These are phyloP conservation scores for Mortierella hygrophila DNA, from an alignment of 192 early-diverging fungal species.

Conservation along the genomic window DNA sequence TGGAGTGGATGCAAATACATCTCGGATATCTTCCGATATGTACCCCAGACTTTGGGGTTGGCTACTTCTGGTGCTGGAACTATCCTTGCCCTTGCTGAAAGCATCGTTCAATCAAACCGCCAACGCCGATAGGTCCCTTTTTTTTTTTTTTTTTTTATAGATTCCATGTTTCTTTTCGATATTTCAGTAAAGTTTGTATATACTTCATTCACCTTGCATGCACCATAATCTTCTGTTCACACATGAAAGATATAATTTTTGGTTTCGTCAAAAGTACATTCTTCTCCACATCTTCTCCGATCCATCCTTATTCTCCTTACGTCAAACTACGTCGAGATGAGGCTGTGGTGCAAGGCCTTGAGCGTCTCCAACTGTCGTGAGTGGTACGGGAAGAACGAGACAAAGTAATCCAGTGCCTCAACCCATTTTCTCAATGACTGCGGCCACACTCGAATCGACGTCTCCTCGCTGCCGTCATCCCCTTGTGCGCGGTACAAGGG, in stretches of 20 bases:
- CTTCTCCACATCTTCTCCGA: too few species aligned
- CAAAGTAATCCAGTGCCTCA: conserved; percentile 62
- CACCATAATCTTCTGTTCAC: too few species aligned
- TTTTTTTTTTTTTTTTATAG: too few species aligned
- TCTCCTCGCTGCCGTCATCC: conserved; percentile 22
- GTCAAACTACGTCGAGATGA: conserved; percentile 37
- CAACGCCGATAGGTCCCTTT: neutral
- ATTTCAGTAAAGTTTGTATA: neutral
- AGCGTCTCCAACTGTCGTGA: conserved; percentile 58
- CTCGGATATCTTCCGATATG: conserved; percentile 20
- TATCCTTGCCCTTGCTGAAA: conserved; percentile 24
- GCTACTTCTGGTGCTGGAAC: conserved; percentile 19
- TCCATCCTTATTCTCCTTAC: neutral
- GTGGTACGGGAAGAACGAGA: conserved; percentile 67
- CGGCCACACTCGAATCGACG: conserved; percentile 58
- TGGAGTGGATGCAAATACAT: conserved; percentile 19
- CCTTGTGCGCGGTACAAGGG: neutral
- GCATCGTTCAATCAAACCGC: neutral
- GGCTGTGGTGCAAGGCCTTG: conserved; percentile 53
- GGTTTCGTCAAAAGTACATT: neutral
- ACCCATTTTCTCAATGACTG: conserved; percentile 67
- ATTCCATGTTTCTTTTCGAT: neutral
- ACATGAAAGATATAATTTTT: too few species aligned
- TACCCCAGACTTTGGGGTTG: conserved; percentile 10
- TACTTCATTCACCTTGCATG: neutral